Conservation (phyloP, 2,329 filamentous ascomycete species). For the Apiospora koreana region DNA sequence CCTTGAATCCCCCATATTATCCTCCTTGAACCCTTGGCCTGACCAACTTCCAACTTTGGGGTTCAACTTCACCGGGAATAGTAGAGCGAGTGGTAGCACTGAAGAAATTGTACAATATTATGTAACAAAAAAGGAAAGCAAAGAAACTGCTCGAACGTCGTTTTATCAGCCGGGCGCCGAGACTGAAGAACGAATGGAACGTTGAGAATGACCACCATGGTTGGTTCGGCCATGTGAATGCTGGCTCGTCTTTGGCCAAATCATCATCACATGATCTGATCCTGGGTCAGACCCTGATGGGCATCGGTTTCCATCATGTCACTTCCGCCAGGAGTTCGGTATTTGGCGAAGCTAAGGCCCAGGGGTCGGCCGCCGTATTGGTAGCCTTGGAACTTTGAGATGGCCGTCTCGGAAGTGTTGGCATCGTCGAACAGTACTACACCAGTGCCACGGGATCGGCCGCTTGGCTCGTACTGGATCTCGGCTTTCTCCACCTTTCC, state of each 20-base stretch:
- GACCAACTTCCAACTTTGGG: neutral
- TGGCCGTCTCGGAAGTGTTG: conserved; percentile 88
- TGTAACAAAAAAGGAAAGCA: conserved; percentile 4
- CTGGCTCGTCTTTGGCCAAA: neutral
- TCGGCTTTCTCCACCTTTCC: conserved; percentile 98
- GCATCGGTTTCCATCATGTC: conserved; percentile 85
- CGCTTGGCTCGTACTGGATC: conserved; percentile 97
- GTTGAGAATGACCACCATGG: neutral
- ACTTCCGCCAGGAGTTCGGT: conserved; percentile 67
- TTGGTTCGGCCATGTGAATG: neutral
- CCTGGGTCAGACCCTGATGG: conserved; percentile 80
- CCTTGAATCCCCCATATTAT: too few relatives aligned
- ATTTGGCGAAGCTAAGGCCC: conserved; percentile 91
- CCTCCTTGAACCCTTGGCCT: neutral
- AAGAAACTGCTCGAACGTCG: neutral
- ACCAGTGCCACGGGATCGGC: conserved; percentile 89
- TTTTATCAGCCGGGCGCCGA: neutral
- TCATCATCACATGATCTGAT: conserved; percentile 83
- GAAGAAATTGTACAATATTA: conserved; percentile 9
- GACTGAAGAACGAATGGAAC: neutral
- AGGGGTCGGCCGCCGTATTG: conserved; percentile 95
- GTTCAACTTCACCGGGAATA: neutral
- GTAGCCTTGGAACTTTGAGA: conserved; percentile 96
- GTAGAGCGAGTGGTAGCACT: neutral
- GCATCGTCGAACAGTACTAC: conserved; percentile 90